Evolutionary conservation across 371 early-diverging fungal genomes (phyloP).

Genomic region (Apophysomyces variabilis): DNA sequence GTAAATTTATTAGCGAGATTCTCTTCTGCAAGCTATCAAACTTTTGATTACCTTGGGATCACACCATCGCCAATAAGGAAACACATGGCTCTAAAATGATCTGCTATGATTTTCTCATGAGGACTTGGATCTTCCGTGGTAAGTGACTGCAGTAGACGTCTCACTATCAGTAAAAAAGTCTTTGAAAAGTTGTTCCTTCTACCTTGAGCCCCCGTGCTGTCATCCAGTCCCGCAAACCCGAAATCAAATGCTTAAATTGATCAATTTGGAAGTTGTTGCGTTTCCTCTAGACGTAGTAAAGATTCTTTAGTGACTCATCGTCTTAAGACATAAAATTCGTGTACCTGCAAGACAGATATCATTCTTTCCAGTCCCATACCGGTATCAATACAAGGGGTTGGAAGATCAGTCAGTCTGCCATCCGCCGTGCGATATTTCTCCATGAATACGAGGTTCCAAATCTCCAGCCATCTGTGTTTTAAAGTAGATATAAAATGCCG

Average conservation of each 20-base stretch:
- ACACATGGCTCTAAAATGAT: slow-evolving; percentile 75
- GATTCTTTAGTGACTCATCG: not conserved
- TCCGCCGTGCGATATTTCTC: slow-evolving; percentile 64
- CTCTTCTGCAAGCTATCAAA: not conserved
- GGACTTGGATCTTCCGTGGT: slow-evolving; percentile 43
- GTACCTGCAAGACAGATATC: slow-evolving; percentile 64
- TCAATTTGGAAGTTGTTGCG: slow-evolving; percentile 77
- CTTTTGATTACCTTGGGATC: slow-evolving; percentile 59
- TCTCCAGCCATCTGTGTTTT: slow-evolving; percentile 69
- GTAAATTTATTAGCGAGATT: not conserved
- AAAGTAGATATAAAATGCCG: not conserved
- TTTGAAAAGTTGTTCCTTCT: not conserved
- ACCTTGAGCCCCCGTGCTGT: slow-evolving; percentile 38
- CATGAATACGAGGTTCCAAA: slow-evolving; percentile 91
- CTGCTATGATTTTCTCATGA: slow-evolving; percentile 75
- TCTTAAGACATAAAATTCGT: not conserved
- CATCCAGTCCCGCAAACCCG: slow-evolving; percentile 48
- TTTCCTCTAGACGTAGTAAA: slow-evolving; percentile 42
- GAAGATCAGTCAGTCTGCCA: slow-evolving; percentile 59
- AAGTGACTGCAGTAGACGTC: not conserved
- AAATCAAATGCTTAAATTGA: slow-evolving; percentile 57
- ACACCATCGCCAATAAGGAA: slow-evolving; percentile 81
- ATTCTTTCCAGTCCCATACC: slow-evolving; percentile 86
- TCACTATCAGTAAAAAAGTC: not conserved
- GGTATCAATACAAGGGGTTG: slow-evolving; percentile 75